These are phyloP conservation scores for Malassezia brasiliensis DNA, from an alignment of 1,284 basidiomycete species.

Conservation along the genomic window DNA sequence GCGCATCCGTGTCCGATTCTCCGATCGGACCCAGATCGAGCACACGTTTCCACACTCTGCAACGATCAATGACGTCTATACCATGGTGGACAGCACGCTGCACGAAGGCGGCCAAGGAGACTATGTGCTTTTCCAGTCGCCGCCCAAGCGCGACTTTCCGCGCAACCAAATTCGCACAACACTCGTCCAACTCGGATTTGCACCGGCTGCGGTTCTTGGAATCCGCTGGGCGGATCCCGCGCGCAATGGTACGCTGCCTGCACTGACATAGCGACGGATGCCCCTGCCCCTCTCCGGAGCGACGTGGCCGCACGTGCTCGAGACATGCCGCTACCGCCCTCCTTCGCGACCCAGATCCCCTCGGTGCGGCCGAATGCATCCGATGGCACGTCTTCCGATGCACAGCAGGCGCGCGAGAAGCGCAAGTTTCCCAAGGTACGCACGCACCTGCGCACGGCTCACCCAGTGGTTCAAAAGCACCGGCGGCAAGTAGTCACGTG, in stretches of 20 bases:
- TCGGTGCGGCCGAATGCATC: background rate
- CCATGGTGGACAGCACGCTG: constrained; percentile 65
- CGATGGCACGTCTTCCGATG: background rate
- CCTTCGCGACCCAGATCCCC: constrained; percentile 5
- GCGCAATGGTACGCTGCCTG: constrained; percentile 55
- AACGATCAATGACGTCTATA: constrained; percentile 69
- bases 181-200: constrained; percentile 62
- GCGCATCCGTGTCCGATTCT: constrained; percentile 68
- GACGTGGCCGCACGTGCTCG: constrained; percentile 16
- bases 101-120: constrained; percentile 62
- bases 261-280: constrained; percentile 6
- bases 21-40: constrained; percentile 72
- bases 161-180: constrained; percentile 64
- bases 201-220: constrained; percentile 67
- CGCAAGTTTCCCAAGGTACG: constrained; percentile 18
- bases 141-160: constrained; percentile 69
- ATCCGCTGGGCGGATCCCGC: constrained; percentile 64
- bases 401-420: constrained; percentile 10
- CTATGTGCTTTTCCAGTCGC: constrained; percentile 64
- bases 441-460: background rate
- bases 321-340: constrained; percentile 14
- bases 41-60: constrained; percentile 63
- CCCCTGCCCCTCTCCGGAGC: constrained; percentile 19
- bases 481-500: constrained; percentile 16
- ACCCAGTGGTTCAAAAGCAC: constrained; percentile 19